A percentile compares a stretch with the other conserved stretches of the same genome.
phyloP scores from a whole-genome alignment of 2,329 filamentous ascomycete genomes.

The Trichoderma sp. region DNA sequence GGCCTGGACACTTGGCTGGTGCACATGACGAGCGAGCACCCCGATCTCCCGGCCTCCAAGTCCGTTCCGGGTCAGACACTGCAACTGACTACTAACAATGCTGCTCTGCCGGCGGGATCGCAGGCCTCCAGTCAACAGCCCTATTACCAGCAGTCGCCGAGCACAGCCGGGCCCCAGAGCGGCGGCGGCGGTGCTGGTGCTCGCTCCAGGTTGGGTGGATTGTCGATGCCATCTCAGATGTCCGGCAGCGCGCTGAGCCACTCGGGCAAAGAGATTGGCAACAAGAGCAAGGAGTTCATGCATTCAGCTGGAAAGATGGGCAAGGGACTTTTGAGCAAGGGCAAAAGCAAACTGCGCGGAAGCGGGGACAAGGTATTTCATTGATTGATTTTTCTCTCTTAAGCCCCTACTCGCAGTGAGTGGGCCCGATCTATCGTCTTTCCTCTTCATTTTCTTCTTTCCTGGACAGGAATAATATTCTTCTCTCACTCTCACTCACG shows the following conservation, averaged over 20 bases:
- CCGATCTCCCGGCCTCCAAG: constrained; percentile 40
- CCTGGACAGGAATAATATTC: constrained; percentile 32
- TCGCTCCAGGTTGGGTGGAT: constrained; percentile 41
- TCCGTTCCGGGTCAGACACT: constrained; percentile 25
- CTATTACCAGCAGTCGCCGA: constrained; percentile 54
- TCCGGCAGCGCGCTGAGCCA: constrained; percentile 51
- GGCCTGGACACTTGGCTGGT: constrained; percentile 66
- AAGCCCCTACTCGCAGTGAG: constrained; percentile 28
- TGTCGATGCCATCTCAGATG: constrained; percentile 44
- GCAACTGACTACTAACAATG: constrained; percentile 9
- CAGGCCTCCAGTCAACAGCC: constrained; percentile 41
- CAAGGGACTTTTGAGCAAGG: constrained; percentile 88
- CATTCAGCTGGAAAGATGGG: constrained; percentile 85
- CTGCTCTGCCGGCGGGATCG: constrained; percentile 31
- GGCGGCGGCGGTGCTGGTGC: constrained; percentile 25
- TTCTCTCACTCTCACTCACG: constrained; percentile 21
- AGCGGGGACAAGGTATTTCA: constrained; percentile 87
- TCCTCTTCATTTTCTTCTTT: constrained; percentile 31
- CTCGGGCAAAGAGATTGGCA: constrained; percentile 67
- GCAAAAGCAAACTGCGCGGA: constrained; percentile 77
- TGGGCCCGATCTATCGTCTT: constrained; percentile 23
- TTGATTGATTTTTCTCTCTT: constrained; percentile 48
- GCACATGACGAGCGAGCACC: constrained; percentile 47
- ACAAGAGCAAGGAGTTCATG: constrained; percentile 86
- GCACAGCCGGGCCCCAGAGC: constrained; percentile 33